phyloP scores from a whole-genome alignment of 352 stramenopile genomes.

The Pythium rhizo-oryzae region DNA sequence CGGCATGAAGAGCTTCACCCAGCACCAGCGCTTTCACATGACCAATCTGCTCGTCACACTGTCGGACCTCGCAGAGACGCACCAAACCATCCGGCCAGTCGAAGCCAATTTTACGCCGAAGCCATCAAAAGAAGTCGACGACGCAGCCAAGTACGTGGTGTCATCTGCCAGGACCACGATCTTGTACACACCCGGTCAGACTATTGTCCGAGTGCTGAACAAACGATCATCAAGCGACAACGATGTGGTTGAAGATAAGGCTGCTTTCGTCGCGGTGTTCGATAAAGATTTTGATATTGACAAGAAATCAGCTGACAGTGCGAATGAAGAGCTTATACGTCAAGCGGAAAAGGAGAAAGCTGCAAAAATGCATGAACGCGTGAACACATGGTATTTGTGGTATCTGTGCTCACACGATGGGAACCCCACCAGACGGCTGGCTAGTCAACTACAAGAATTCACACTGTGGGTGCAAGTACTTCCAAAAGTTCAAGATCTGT shows the following conservation, averaged over 20 bases:
- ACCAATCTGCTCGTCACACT: conserved; percentile 20
- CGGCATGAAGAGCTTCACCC: conserved; percentile 20
- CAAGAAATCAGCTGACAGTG: conserved; percentile 5
- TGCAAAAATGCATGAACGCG: conserved; percentile 1
- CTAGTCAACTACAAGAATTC: conserved; percentile 10
- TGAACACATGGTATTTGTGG: conserved; percentile 12
- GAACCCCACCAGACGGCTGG: conserved; percentile 9
- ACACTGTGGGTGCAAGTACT: too few relatives aligned
- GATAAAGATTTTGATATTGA: conserved; percentile 6
- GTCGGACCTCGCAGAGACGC: conserved; percentile 16
- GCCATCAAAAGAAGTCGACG: neutral
- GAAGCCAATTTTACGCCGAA: neutral
- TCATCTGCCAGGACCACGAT: conserved; percentile 6
- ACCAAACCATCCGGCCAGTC: neutral
- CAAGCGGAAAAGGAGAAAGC: conserved; percentile 19
- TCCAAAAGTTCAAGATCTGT: too few relatives aligned
- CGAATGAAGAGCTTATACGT: neutral
- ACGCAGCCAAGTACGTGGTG: conserved; percentile 15
- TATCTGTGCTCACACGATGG: neutral
- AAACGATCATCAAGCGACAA: neutral
- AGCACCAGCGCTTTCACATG: conserved; percentile 12
- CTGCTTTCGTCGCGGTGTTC: conserved; percentile 1
- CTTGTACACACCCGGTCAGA: neutral
- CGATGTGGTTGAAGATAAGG: neutral
- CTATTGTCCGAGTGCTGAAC: conserved; percentile 2